phyloP scores from a whole-genome alignment of 345 rosid species.

The Crucihimalaya himalaica region DNA sequence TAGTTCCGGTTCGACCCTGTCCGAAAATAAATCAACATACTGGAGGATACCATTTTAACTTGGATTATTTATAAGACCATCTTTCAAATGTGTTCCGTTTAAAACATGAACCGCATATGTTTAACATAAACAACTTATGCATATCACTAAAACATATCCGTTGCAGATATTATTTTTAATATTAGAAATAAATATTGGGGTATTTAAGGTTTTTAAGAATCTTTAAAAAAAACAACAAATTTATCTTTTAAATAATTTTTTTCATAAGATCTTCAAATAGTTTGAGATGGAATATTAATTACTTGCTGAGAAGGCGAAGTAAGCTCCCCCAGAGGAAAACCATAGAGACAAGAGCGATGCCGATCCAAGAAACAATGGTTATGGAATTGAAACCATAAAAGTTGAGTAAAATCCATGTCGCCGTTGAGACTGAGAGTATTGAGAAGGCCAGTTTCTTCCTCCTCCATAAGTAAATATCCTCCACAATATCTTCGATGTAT shows the following conservation, averaged over 20 bases:
- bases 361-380: constrained; percentile 51
- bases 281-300: neutral
- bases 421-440: constrained; percentile 42
- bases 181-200: neutral
- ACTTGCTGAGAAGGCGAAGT: constrained; percentile 58
- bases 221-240: neutral
- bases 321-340: constrained; percentile 54
- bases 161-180: neutral
- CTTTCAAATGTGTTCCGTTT: no score
- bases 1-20: constrained; percentile 50
- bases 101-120: neutral
- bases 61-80: neutral
- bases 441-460: constrained; percentile 47
- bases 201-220: neutral
- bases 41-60: neutral
- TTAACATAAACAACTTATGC: neutral
- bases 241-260: neutral
- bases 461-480: constrained; percentile 56
- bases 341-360: constrained; percentile 37
- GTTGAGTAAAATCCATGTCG: constrained; percentile 48
- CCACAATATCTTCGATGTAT: constrained; percentile 30
- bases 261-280: neutral
- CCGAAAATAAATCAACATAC: neutral
- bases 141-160: neutral
- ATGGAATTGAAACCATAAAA: constrained; percentile 47